Evolutionary conservation across 2,329 filamentous ascomycete genomes (phyloP).

Genomic region (Thermothelomyces thermophilus): DNA sequence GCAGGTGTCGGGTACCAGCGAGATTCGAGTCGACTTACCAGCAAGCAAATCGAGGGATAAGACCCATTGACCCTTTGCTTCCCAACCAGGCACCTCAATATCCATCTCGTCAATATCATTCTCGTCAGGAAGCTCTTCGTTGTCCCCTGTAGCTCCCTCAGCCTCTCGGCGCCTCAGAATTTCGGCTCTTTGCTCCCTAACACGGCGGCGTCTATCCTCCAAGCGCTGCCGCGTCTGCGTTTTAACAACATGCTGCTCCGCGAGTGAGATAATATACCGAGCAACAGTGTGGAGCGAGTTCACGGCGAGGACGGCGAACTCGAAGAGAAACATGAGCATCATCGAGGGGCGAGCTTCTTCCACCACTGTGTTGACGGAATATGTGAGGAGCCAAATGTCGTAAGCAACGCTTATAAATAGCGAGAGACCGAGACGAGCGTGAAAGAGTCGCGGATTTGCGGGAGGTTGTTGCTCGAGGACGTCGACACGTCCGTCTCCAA

Average conservation of each 20-base stretch:
- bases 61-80: conserved; percentile 88
- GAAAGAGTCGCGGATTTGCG: conserved; percentile 80
- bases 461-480: conserved; percentile 93
- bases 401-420: conserved; percentile 73
- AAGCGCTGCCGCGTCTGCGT: conserved; percentile 66
- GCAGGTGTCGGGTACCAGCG: too few species aligned
- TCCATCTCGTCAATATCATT: conserved; percentile 84
- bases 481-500: conserved; percentile 90
- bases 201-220: conserved; percentile 60
- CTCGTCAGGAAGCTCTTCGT: conserved; percentile 48
- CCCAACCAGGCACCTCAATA: conserved; percentile 92
- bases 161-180: conserved; percentile 44
- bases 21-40: conserved; percentile 46
- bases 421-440: conserved; percentile 72
- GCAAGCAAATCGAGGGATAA: conserved; percentile 80
- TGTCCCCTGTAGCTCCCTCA: conserved; percentile 40
- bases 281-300: conserved; percentile 71
- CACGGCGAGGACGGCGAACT: conserved; percentile 82
- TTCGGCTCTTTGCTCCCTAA: conserved; percentile 51
- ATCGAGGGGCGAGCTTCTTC: conserved; percentile 88
- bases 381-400: conserved; percentile 71
- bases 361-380: conserved; percentile 75
- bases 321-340: conserved; percentile 99
- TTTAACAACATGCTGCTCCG: conserved; percentile 68
- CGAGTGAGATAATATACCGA: conserved; percentile 71